A percentile compares a stretch with the other conserved stretches of the same genome.
These are phyloP conservation scores for Jatropha curcas DNA, from an alignment of 345 rosid species.

Conservation along the genomic window DNA sequence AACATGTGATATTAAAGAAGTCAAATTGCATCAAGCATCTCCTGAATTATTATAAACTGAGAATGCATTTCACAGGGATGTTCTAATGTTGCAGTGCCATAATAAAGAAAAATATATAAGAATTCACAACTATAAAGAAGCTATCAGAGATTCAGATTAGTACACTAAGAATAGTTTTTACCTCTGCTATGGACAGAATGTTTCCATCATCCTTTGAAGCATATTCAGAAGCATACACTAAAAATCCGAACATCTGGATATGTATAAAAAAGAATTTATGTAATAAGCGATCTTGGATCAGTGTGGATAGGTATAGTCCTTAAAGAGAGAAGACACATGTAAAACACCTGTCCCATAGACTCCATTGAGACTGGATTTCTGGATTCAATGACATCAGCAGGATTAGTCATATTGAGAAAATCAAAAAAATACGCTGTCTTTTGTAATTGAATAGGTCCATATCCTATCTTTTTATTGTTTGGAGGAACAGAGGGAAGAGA, in stretches of 20 bases:
- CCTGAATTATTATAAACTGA: background rate
- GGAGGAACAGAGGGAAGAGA: constrained; percentile 52
- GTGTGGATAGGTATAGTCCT: background rate
- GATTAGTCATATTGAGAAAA: constrained; percentile 42
- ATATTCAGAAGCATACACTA: constrained; percentile 64
- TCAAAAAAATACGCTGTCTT: constrained; percentile 55
- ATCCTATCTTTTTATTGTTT: constrained; percentile 48
- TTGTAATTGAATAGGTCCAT: constrained; percentile 64
- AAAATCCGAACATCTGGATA: constrained; percentile 82
- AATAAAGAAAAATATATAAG: background rate
- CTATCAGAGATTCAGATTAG: background rate
- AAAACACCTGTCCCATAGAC: constrained; percentile 68
- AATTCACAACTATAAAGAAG: background rate
- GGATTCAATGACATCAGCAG: constrained; percentile 45
- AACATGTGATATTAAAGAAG: constrained; percentile 16
- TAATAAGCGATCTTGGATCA: constrained; percentile 16
- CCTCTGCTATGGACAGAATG: constrained; percentile 65
- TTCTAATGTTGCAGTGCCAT: background rate
- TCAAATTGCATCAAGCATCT: background rate
- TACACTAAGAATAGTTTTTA: constrained; percentile 5
- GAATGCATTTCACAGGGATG: background rate
- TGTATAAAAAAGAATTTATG: background rate
- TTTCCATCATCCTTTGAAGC: constrained; percentile 43
- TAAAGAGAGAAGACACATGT: constrained; percentile 10
- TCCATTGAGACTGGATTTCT: constrained; percentile 76